Evolutionary conservation across 164 flowering plant genomes (phyloP).

Genomic region (Stephania yunnanensis): DNA sequence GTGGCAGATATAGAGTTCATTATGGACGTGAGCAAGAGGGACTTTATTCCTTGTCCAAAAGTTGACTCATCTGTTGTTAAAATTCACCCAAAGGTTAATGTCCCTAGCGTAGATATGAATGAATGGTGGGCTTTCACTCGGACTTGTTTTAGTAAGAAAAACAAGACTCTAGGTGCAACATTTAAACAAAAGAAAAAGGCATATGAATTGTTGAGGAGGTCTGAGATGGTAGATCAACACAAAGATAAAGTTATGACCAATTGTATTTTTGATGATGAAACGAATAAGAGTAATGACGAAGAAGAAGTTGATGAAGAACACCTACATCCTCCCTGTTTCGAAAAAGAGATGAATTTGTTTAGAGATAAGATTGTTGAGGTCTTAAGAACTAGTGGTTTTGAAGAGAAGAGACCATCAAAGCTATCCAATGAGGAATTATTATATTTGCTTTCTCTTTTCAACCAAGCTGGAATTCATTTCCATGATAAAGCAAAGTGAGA

Average conservation of each 20-base stretch:
- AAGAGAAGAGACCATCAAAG: constrained; percentile 79
- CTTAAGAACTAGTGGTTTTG: constrained; percentile 50
- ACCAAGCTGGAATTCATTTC: constrained; percentile 63
- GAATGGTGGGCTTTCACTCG: constrained; percentile 89
- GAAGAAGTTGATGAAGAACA: constrained; percentile 20
- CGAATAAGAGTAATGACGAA: constrained; percentile 21
- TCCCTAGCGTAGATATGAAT: constrained; percentile 58
- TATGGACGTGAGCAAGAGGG: constrained; percentile 90
- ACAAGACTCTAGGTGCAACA: constrained; percentile 83
- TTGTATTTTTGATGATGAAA: constrained; percentile 9
- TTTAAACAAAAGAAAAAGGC: constrained; percentile 89
- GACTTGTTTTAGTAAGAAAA: constrained; percentile 79
- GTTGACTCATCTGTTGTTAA: constrained; percentile 89
- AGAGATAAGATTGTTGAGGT: constrained; percentile 54
- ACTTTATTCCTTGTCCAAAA: constrained; percentile 77
- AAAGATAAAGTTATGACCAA: constrained; percentile 8
- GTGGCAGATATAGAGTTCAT: constrained; percentile 72
- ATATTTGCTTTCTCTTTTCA: constrained; percentile 42
- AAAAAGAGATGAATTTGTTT: constrained; percentile 30
- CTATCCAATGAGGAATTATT: constrained; percentile 58
- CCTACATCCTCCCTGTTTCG: constrained; percentile 15
- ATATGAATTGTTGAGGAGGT: constrained; percentile 43
- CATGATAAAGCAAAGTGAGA: constrained; percentile 25
- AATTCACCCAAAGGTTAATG: constrained; percentile 47
- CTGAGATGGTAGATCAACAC: constrained; percentile 11